Evolutionary conservation across 371 early-diverging fungal species (phyloP), one percentile per base, ranked within the genome.

Genomic region (Lichtheimia ornata): DNA sequence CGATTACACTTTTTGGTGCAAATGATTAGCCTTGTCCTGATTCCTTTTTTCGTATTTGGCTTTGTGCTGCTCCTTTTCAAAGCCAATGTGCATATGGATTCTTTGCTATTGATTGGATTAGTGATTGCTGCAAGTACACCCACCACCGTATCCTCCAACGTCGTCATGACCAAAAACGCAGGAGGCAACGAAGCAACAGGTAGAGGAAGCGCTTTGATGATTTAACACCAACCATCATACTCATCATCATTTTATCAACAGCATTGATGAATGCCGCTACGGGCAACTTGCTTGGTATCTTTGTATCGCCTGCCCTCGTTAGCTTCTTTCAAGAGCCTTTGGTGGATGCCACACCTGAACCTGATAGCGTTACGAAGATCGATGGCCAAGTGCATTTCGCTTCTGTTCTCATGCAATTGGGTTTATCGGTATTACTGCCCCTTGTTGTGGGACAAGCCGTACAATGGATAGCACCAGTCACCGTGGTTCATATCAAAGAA

Each of bases 131-230:
- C 80, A 17, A 76, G 81, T 15, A 86, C 84, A 1, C 88, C 88
- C 1, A 88, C 90, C 0, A 89, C 90, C 5, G 85, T 89, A 50
- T 84, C 87, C 12, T 88, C 90, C 51, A 88, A 88, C 66, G 86
- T 86, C 4, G 79, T 88, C 64, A 88, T 88, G 88, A 89, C 90
- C 4, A 83, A 82, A 62, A 82, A 82, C 50, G 85, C 88, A 7
- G 60, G 66, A 30, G 90, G 90, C 28, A 87, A 84, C 59, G 88
- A 88, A 59, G 81, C 88, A 25, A 68, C 71, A 41, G 47, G 47
- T 47, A 47, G n/a, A n/a, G n/a, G n/a, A n/a, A n/a, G n/a, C n/a
- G n/a, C n/a, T n/a, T n/a, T n/a, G n/a, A n/a, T 18, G 45, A 4
- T 18, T 15, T 1, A 47, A 0, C 6, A 43, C 44, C 7, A 47